phyloP scores from a whole-genome alignment of 208 protist genomes.

The Novymonas esmeraldas region DNA sequence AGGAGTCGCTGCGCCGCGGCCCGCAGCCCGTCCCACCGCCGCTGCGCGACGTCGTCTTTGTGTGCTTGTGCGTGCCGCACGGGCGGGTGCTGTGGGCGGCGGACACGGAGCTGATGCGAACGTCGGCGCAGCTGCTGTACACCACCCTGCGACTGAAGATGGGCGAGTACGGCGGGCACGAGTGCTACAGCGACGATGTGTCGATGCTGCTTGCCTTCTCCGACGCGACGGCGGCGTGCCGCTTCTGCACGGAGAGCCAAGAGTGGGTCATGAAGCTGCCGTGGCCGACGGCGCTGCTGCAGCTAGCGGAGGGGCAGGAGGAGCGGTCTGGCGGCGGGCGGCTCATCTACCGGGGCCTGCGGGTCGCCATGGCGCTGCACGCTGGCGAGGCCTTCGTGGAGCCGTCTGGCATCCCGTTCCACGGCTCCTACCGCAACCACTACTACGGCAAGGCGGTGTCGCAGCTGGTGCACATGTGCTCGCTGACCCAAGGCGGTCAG shows the following conservation, averaged over 20 bases:
- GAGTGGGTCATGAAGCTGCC: slow-evolving; percentile 77
- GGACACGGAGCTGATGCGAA: slow-evolving; percentile 57
- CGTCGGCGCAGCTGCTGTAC: slow-evolving; percentile 65
- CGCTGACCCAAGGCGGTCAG: slow-evolving; percentile 82
- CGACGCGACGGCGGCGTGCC: slow-evolving; percentile 73
- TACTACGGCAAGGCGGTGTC: slow-evolving; percentile 86
- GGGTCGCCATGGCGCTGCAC: slow-evolving; percentile 78
- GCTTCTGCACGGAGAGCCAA: slow-evolving; percentile 80
- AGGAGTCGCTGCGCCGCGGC: slow-evolving; percentile 45
- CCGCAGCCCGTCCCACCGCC: slow-evolving; percentile 46
- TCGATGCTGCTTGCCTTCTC: slow-evolving; percentile 84
- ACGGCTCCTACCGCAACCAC: slow-evolving; percentile 60
- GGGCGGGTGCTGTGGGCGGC: slow-evolving; percentile 67
- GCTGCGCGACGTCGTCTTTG: slow-evolving; percentile 70
- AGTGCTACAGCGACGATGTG: slow-evolving; percentile 84
- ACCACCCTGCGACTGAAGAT: slow-evolving; percentile 79
- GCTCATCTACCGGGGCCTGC: slow-evolving; percentile 68
- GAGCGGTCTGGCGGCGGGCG: slow-evolving; percentile 23
- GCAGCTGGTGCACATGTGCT: slow-evolving; percentile 72
- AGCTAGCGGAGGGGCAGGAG: slow-evolving; percentile 36
- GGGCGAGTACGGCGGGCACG: slow-evolving; percentile 79
- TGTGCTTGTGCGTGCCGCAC: slow-evolving; percentile 60
- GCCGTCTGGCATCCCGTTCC: slow-evolving; percentile 56
- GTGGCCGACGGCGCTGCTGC: slow-evolving; percentile 72
- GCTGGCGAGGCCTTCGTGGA: slow-evolving; percentile 73